Evolutionary conservation across 306 rosid species (phyloP), one percentile per base, ranked within the genome.

Genomic region (Heteromeles arbutifolia): DNA sequence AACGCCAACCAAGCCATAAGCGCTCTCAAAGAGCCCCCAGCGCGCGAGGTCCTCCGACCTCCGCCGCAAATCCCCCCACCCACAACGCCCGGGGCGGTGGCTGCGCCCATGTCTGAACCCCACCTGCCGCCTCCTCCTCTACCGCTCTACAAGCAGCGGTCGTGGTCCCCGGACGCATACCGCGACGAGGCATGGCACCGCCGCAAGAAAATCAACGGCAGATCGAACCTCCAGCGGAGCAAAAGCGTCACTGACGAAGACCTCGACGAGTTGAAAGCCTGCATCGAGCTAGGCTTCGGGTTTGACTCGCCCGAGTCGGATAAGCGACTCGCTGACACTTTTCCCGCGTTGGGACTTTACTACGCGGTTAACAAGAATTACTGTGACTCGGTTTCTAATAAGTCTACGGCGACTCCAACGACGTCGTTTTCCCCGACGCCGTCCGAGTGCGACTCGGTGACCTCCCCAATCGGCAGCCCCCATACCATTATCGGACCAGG

Each of bases 181-280:
- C 96, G 99, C 32, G 96, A 95, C 21, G 96, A 92, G 83, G 93
- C 91, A 0, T 95, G 99, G 99, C 88, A 87, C 31, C 87, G 97
- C n/a, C 88, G 97, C 29, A 85, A 90, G 76, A 84, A 87, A 26
- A 87, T 86, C 86, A 77, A 84, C 82, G 59, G 72, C 45, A 67
- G 41, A 72, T 43, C 63, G 45, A 90, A 85, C 69, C 86, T 86
- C 74, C 85, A 91, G 2, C 84, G 97, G 17, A 89, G 87, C 81
- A 87, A 79, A 86, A 92, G 98, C 85, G 92, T 92, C 21, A 90
- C 97, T 8, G 97, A 96, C 44, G 97, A 90, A 70, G 97, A 92
- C 54, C 87, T 92, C 0, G 92, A 92, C 28, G 97, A 96, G 67
- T 93, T 96, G 76, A 96, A 96, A 41, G 99, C 96, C 2, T 96